Base-by-base conservation (phyloP, 1,284 basidiomycete species). In the Heterobasidion annosum region DNA sequence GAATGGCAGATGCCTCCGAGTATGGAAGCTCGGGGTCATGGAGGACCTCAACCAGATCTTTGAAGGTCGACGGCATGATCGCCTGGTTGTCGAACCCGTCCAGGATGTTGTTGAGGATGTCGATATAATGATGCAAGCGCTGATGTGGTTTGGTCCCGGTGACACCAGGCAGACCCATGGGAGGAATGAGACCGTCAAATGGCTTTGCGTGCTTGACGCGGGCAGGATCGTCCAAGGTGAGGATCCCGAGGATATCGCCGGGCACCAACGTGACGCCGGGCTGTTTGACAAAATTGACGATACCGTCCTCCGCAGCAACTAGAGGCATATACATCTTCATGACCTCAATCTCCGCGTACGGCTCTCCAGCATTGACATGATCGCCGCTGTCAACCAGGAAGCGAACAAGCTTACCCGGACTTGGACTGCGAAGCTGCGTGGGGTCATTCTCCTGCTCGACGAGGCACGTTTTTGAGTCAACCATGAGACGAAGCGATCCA, bases 241-340 rank as follows among this genome's bases (percentile, higher is more conserved):
- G 80, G 67, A 99, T 96, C 74, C 97, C 97, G 58, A 99, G 85
- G 59, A 99, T 94, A 70, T 98, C 97, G 50, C 97, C 97, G n/a
- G 95, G 92, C 63, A 93, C 91, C 56, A 99, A 83, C 61, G 93
- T 93, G 64, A 96, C 91, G 63, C 97, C 97, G 52, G 96, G 92
- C 67, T 98, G 94, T 76, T 98, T 99, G 70, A 99, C 93, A 67
- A 99, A 89, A 66, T 95, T 92, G n/a, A 93, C 85, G 49, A 91
- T 81, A 68, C 97, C 97, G 68, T 96, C 93, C 70, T 99, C 97
- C 3, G 89, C 82, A n/a, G 95, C 93, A 54, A 93, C 85, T 56
- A 99, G 83, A 13, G 93, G 93, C 94, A 98, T 96, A 72, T 95
- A 95, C 94, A 98, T 98, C 77, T 98, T 98, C 94, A 97, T 97